Percentiles rank a stretch among this genome's conserved stretches.
Conservation (phyloP, 2,329 filamentous ascomycete genomes). For the Fusarium avenaceum region DNA sequence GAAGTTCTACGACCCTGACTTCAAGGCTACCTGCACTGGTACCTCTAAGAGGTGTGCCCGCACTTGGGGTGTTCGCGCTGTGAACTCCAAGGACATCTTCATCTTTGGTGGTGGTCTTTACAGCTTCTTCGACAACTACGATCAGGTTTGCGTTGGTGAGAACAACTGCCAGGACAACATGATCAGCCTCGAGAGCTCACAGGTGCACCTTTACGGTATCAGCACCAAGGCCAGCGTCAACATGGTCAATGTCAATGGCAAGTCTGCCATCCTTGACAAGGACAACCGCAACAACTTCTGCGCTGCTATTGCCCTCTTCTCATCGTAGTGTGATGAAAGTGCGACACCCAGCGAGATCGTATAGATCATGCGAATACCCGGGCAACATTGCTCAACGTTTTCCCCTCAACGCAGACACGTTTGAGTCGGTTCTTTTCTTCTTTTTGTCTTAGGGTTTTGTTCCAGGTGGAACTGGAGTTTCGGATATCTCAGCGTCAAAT, state of each 20-base stretch:
- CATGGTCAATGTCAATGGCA: conserved; percentile 76
- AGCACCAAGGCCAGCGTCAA: conserved; percentile 81
- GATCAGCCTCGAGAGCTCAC: conserved; percentile 77
- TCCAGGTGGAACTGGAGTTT: conserved; percentile 39
- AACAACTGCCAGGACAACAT: conserved; percentile 85
- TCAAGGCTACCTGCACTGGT: conserved; percentile 65
- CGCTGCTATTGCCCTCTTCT: conserved; percentile 65
- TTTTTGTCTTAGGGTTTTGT: conserved; percentile 33
- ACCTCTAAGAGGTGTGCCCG: conserved; percentile 72
- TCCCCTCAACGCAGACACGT: conserved; percentile 6
- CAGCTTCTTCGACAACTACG: conserved; percentile 87
- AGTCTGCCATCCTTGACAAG: conserved; percentile 64
- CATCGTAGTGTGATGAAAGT: conserved; percentile 34
- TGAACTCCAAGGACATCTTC: conserved; percentile 75
- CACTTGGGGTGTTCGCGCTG: conserved; percentile 80
- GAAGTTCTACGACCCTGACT: conserved; percentile 76
- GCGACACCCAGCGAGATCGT: neutral
- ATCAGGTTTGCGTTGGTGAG: conserved; percentile 74
- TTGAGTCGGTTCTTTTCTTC: conserved; percentile 36
- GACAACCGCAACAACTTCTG: conserved; percentile 77
- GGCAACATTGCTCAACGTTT: conserved; percentile 13
- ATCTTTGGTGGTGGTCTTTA: conserved; percentile 83
- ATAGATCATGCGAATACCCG: conserved; percentile 23
- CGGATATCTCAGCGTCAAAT: conserved; percentile 36
- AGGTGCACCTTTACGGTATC: conserved; percentile 75